These are phyloP conservation scores for Pistacia atlantica DNA, from an alignment of 345 rosid genomes.

Conservation along the genomic window DNA sequence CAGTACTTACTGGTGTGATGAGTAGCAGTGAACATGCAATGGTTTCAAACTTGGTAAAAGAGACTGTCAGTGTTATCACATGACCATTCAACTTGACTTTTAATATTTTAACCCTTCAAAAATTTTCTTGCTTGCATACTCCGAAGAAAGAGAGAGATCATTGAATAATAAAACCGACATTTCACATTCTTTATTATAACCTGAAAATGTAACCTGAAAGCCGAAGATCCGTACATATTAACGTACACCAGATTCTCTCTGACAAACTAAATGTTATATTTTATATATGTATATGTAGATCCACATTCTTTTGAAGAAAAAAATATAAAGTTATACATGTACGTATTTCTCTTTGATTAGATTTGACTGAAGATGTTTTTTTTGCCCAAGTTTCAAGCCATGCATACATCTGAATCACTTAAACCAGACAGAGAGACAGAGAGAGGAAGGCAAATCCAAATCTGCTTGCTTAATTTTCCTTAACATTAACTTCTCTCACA, in stretches of 20 bases:
- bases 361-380: conserved; percentile 22
- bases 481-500: conserved; percentile 59
- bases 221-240: conserved; percentile 43
- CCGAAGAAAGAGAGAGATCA: neutral
- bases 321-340: too few species aligned
- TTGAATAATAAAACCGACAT: neutral
- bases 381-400: neutral
- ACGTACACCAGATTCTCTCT: conserved; percentile 66
- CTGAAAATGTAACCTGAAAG: too few species aligned
- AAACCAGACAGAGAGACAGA: neutral
- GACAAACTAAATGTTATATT: conserved; percentile 34
- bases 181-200: too few species aligned
- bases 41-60: neutral
- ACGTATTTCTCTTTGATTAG: neutral
- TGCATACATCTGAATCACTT: neutral
- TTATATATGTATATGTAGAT: neutral
- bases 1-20: too few species aligned
- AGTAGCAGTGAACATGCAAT: too few species aligned
- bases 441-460: neutral
- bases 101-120: neutral
- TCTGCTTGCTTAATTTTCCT: conserved; percentile 16
- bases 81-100: neutral
- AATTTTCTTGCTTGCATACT: neutral
- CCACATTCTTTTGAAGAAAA: neutral
- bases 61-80: neutral